Evolutionary conservation across 345 rosid genomes (phyloP).

Genomic region (Populus simonii): DNA sequence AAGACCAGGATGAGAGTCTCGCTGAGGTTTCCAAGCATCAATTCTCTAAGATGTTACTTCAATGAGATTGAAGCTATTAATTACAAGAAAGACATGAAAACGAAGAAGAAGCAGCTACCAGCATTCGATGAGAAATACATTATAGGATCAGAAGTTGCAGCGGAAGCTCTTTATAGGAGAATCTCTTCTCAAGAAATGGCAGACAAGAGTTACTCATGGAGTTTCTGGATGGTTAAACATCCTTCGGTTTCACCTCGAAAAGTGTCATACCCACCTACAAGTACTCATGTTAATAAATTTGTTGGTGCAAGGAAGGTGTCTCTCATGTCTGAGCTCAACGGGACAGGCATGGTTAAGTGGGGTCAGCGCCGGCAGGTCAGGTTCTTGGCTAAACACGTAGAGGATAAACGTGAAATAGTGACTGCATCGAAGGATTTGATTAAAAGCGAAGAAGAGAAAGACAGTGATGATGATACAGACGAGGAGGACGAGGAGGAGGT

Average conservation of each 20-base stretch:
- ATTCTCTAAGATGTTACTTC: slow-evolving; percentile 54
- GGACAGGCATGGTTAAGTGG: slow-evolving; percentile 60
- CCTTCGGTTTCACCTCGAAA: slow-evolving; percentile 12
- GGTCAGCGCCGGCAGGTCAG: slow-evolving; percentile 64
- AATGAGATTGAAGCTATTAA: slow-evolving; percentile 26
- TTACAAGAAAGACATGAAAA: slow-evolving; percentile 4
- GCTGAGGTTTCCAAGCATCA: slow-evolving; percentile 65
- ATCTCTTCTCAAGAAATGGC: slow-evolving; percentile 54
- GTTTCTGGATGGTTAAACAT: slow-evolving; percentile 55
- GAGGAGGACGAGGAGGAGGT: slow-evolving; percentile 1
- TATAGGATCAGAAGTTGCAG: slow-evolving; percentile 51
- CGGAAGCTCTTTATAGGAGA: slow-evolving; percentile 57
- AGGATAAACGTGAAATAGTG: background rate
- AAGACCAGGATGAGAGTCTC: slow-evolving; percentile 51
- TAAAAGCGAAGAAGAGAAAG: slow-evolving; percentile 2
- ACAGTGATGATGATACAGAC: slow-evolving; percentile 5
- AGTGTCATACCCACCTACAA: slow-evolving; percentile 16
- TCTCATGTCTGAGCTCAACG: slow-evolving; percentile 50
- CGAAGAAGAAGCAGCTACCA: slow-evolving; percentile 43
- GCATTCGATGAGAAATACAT: slow-evolving; percentile 62
- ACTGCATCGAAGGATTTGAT: background rate
- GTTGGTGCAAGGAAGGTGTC: slow-evolving; percentile 34
- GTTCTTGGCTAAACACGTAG: slow-evolving; percentile 24
- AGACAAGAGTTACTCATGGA: slow-evolving; percentile 37
- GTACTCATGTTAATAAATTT: slow-evolving; percentile 6